Evolutionary conservation across 306 rosid species (phyloP), one percentile per base, ranked within the genome.

Genomic region (Rubus idaeus): DNA sequence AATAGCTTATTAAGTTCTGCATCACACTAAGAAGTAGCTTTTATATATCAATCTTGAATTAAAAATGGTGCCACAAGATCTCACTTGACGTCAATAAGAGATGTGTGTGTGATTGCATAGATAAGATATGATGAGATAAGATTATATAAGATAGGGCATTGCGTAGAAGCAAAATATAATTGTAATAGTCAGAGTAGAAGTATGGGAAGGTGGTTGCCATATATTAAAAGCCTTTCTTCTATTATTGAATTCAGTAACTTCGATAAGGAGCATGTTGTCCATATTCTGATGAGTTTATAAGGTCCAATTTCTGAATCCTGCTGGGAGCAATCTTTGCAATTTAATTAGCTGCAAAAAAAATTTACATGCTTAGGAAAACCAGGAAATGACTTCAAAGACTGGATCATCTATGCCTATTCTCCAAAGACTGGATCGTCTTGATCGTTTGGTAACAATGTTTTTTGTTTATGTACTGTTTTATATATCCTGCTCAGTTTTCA

Each of bases 401-500:
- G 26, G 26, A 23, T 23, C 26, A 5, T 13, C 85, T 56, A 60
- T 78, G 74, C 81, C 90, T 5, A 80, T 87, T 50, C 83, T 80
- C 62, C 83, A 78, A 47, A 55, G 85, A 80, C 10, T 83, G 80
- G 82, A 84, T 57, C 79, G 73, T 39, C 78, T 85, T 4, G 86
- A 85, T 68, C 75, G 61, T 64, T 50, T 77, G 83, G 87, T 80
- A 80, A 82, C 35, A 10, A 58, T 60, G 40, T 1, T 3, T 13
- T 9, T 17, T 18, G 8, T 5, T 47, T 14, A 30, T 42, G 18
- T 5, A 17, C 74, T 12, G 0, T 17, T 30, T 66, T 0, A 3
- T 23, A 20, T 30, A 8, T 41, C 17, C 10, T 21, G 42, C 18
- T 50, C 16, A 16, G 5, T 26, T 39, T 69, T 47, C 50, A 71